Evolutionary conservation across 176 grass and related monocot genomes (phyloP), one percentile per base, ranked within the genome.

Genomic region (Eleusine coracana): DNA sequence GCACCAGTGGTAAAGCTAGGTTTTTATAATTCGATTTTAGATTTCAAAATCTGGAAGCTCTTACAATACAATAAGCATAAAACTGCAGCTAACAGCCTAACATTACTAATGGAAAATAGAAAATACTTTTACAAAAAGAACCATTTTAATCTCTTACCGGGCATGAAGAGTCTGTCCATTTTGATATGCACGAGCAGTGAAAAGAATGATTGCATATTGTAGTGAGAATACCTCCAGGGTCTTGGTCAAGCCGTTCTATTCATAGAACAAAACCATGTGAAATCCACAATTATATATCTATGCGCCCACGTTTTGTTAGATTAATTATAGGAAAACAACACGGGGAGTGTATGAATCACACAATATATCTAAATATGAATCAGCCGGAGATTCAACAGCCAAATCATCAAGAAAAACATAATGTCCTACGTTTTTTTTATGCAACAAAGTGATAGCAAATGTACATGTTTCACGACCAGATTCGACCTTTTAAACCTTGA

Each of bases 171-270:
- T 97, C 95, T 18, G 95, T 88, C 95, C 95, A 97, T 89, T 97
- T 97, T 63, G 95, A 97, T 81, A 97, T 97, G 86, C 95, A 97
- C 1, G 95, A 94, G 76, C 88, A 94, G 63, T 97, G 95, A 76
- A 97, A 97, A 65, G 95, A 88, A 89, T 97, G 95, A 81, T 97
- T 94, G 88, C 95, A 97, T 38, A 97, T 97, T 64, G 95, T 97
- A 72, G 81, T 94, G 55, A 97, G 90, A 89, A 94, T 97, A 50
- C 95, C 95, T 80, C 90, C 86, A 82, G 81, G 83, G 79, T 94
- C 95, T 91, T 97, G 95, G 52, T 97, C 95, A 82, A 97, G 88
- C 71, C 90, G 91, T 74, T 97, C 95, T 97, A 66, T 76, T 85
- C 27, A 25, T 10, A 62, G 80, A 55, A 54, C 13, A 48, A 80